Base-by-base conservation (phyloP, 257 asterid genomes). In the Craterostigma plantagineum region DNA sequence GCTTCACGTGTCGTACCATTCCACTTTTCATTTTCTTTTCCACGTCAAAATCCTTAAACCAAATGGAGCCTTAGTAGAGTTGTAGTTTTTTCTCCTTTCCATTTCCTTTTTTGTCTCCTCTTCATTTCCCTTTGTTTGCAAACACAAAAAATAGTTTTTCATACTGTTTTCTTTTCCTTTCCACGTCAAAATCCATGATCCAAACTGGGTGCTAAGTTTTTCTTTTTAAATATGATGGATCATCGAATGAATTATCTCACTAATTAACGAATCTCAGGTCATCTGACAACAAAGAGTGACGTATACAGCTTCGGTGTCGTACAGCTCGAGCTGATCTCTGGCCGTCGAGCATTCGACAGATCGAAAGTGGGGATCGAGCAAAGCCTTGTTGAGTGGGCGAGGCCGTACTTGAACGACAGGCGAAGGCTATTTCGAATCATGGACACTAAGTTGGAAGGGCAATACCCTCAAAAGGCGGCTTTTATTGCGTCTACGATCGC, bases 241-340 rank as follows among this genome's bases (percentile, higher is more conserved):
- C 16, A 39, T 39, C 14, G 1, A n/a, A 35, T 35, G 3, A 35
- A n/a, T n/a, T 9, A 7, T 35, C 40, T 10, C 13, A n/a, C 9
- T 35, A 2, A 4, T 50, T 4, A 55, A 38, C 10, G 4, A 55
- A 39, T 23, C 2, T 23, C 68, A 76, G 84, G 91, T 16, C 77
- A 83, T 16, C 47, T 77, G 58, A 55, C 80, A n/a, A 59, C 76
- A 37, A 73, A 61, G 52, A 70, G 91, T 35, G 82, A 73, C 42
- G 80, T 77, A 1, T 77, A 73, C 62, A 73, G 91, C 55, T 77
- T 73, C n/a, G 91, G 91, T 9, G 91, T 77, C 23, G 91, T 77
- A 35, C 8, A 73, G 50, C 80, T 77, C 0, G 91, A 77, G 49
- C 36, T 73, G 51, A 53, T 77, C 7, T 70, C 91, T 3, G 91